Evolutionary conservation across 2,329 filamentous ascomycete species (phyloP).

Genomic region (Talaromyces sp.): DNA sequence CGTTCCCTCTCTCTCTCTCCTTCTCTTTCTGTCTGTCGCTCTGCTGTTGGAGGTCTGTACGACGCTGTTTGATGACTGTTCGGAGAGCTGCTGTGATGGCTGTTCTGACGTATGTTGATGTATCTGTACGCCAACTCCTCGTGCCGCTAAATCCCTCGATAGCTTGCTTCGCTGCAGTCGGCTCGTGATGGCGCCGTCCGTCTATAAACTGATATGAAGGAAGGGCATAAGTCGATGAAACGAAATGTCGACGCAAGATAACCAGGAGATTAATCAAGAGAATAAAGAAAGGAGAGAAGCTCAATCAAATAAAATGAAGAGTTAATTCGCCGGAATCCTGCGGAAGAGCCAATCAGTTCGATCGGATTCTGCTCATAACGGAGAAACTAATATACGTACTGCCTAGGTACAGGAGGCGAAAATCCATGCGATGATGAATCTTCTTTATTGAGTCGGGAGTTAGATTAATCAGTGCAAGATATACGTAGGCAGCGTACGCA

Average conservation of each 20-base stretch:
- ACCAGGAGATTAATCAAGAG: background rate
- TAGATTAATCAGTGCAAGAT: background rate
- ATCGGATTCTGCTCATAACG: background rate
- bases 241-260: background rate
- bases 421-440: background rate
- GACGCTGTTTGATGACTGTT: background rate
- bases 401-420: background rate
- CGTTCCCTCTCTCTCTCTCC: background rate
- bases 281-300: constrained; percentile 1
- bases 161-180: background rate
- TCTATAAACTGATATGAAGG: background rate
- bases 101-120: background rate
- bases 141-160: constrained; percentile 8
- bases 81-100: too few relatives aligned
- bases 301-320: background rate
- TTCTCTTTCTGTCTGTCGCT: background rate
- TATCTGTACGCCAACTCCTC: background rate
- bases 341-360: constrained; percentile 7
- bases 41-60: background rate
- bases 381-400: constrained; percentile 5
- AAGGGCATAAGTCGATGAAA: background rate
- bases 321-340: constrained; percentile 9
- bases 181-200: background rate
- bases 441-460: background rate
- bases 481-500: background rate